A percentile compares a stretch with the other conserved stretches of the same genome.
Conservation (phyloP, 208 protist genomes). For the Acanthamoeba triangularis region DNA sequence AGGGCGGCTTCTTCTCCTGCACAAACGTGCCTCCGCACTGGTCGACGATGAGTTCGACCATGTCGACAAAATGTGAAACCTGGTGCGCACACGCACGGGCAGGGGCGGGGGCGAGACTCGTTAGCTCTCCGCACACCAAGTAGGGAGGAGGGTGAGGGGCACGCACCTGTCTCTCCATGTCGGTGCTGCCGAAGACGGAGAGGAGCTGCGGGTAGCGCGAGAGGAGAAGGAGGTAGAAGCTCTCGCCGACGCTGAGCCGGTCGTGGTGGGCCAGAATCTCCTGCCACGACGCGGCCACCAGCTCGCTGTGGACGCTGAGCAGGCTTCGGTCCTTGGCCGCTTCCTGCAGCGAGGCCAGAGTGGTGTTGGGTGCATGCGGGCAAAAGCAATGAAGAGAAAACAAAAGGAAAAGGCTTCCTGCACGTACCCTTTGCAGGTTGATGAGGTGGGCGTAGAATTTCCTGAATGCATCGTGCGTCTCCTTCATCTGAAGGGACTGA, state of each 20-base stretch:
- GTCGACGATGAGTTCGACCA: constrained; percentile 14
- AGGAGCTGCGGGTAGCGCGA: constrained; percentile 14
- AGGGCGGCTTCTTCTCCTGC: too few relatives aligned
- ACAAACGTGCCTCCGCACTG: constrained; percentile 29
- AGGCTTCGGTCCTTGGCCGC: background rate
- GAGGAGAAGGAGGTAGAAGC: constrained; percentile 1
- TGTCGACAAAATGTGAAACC: constrained; percentile 6
- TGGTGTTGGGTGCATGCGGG: too few relatives aligned
- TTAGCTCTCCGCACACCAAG: too few relatives aligned
- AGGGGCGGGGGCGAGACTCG: too few relatives aligned
- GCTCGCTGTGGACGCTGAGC: background rate
- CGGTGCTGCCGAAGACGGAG: constrained; percentile 4
- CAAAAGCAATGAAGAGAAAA: background rate
- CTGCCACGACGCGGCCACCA: background rate
- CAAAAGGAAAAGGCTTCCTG: background rate
- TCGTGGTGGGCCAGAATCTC: constrained; percentile 12
- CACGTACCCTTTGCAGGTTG: background rate
- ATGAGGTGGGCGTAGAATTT: constrained; percentile 8
- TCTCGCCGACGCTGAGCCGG: background rate
- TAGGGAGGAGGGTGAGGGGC: too few relatives aligned
- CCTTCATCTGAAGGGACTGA: constrained; percentile 16
- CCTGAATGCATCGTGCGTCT: background rate
- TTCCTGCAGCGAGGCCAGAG: background rate
- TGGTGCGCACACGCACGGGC: too few relatives aligned
- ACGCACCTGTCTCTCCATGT: constrained; percentile 10